Evolutionary conservation across 768 basidiomycete species (phyloP).

Genomic region (Suillus weaverae): DNA sequence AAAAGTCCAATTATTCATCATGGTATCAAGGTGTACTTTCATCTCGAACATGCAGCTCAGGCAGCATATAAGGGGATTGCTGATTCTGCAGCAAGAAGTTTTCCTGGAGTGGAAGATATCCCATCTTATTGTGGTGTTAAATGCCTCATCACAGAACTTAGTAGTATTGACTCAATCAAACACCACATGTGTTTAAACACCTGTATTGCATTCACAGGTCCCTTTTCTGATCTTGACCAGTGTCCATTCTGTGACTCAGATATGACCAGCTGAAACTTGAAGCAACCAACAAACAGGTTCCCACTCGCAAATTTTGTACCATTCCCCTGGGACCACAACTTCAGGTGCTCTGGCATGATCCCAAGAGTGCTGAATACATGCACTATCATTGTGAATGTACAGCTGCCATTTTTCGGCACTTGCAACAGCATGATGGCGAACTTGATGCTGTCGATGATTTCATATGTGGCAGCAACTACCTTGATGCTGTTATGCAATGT

Average conservation of each 20-base stretch:
- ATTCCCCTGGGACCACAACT: constrained; percentile 35
- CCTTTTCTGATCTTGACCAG: constrained; percentile 9
- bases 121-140: background rate
- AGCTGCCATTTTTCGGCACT: background rate
- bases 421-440: background rate
- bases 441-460: background rate
- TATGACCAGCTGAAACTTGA: constrained; percentile 4
- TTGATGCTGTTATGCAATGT: background rate
- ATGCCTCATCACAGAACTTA: constrained; percentile 3
- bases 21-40: constrained; percentile 8
- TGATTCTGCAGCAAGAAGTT: background rate
- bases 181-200: constrained; percentile 30
- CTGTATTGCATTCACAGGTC: constrained; percentile 27
- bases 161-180: constrained; percentile 11
- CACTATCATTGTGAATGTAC: constrained; percentile 9
- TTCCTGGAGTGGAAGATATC: background rate
- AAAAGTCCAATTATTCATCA: constrained; percentile 15
- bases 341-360: constrained; percentile 35
- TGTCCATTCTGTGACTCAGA: constrained; percentile 32
- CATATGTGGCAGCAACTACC: constrained; percentile 2
- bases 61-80: background rate
- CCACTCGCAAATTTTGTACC: constrained; percentile 13
- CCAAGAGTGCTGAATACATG: constrained; percentile 3
- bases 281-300: constrained; percentile 7
- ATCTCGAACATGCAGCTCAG: background rate